Evolutionary conservation across 2,329 filamentous ascomycete genomes (phyloP).

Genomic region (Colletotrichum kahawae): DNA sequence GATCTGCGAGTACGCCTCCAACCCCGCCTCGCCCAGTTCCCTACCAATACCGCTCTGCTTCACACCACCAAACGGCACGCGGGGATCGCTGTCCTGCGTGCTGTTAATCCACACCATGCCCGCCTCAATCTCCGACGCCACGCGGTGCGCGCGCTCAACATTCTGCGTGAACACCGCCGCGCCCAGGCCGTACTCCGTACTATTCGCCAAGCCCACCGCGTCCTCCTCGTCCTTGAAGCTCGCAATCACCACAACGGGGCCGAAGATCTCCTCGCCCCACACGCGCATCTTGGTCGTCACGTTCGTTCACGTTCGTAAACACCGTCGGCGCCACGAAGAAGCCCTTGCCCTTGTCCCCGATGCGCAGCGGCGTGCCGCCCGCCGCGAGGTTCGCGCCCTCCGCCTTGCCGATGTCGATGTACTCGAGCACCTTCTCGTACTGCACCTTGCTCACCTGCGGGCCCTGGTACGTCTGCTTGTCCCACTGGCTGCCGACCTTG

Average conservation of each 20-base stretch:
- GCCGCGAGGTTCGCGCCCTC: slow-evolving; percentile 70
- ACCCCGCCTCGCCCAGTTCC: slow-evolving; percentile 49
- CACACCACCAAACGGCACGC: slow-evolving; percentile 51
- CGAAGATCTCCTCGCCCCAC: slow-evolving; percentile 53
- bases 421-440: slow-evolving; percentile 72
- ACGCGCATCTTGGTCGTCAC: slow-evolving; percentile 47
- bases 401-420: slow-evolving; percentile 71
- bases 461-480: slow-evolving; percentile 73
- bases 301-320: slow-evolving; percentile 47
- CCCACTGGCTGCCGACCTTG: slow-evolving; percentile 74
- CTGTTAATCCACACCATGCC: slow-evolving; percentile 62
- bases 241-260: slow-evolving; percentile 47
- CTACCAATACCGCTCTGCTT: slow-evolving; percentile 55
- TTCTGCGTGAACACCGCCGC: slow-evolving; percentile 67
- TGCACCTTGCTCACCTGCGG: slow-evolving; percentile 76
- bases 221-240: slow-evolving; percentile 48
- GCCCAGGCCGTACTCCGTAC: slow-evolving; percentile 66
- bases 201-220: slow-evolving; percentile 47
- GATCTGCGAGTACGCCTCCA: slow-evolving; percentile 48
- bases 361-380: slow-evolving; percentile 55
- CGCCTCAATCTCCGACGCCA: slow-evolving; percentile 62
- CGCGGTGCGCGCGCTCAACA: slow-evolving; percentile 52
- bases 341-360: slow-evolving; percentile 40
- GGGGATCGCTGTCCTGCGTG: slow-evolving; percentile 47
- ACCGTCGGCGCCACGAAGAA: slow-evolving; percentile 53